Conservation (phyloP, 2,329 filamentous ascomycete species). For the Botrytis galanthina region DNA sequence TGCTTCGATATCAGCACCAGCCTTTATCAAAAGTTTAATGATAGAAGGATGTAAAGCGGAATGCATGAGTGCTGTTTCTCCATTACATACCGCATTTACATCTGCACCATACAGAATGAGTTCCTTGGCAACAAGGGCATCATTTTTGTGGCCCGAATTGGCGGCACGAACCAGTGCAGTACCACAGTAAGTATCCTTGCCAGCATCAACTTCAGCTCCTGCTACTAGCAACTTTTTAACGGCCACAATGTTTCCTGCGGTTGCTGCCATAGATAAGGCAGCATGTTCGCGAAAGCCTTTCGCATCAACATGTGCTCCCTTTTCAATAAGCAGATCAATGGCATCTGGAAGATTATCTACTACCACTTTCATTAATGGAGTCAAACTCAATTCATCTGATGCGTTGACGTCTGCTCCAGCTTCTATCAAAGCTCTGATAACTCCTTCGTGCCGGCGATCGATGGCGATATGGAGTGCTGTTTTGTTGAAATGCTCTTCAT, state of each 20-base stretch:
- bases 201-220: slow-evolving; percentile 11
- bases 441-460: neutral
- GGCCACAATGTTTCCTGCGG: neutral
- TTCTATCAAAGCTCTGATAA: neutral
- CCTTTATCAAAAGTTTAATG: neutral
- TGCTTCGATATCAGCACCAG: neutral
- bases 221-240: neutral
- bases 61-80: neutral
- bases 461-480: slow-evolving; percentile 7
- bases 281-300: neutral
- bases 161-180: neutral
- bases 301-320: neutral
- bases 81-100: neutral
- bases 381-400: neutral
- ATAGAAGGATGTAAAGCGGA: neutral
- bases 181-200: neutral
- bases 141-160: neutral
- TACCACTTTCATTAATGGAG: neutral
- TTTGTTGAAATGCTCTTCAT: neutral
- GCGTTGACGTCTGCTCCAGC: neutral
- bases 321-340: neutral
- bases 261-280: neutral
- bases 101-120: neutral
- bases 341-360: neutral
- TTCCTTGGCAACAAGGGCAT: neutral